phyloP scores from a whole-genome alignment of 306 rosid genomes.

The Acacia confusa region DNA sequence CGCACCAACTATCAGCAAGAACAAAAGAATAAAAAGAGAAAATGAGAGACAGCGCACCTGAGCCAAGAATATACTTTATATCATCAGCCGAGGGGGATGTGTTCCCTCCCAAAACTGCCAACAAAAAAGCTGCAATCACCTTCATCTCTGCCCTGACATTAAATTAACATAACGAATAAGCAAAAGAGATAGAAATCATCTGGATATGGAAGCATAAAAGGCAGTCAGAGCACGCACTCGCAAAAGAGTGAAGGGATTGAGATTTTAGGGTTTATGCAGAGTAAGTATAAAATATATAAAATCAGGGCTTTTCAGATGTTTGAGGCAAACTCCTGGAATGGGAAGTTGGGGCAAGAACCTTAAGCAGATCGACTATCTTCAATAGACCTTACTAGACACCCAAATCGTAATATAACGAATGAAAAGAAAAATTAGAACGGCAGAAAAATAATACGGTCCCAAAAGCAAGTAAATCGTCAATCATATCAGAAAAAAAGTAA shows the following conservation, averaged over 20 bases:
- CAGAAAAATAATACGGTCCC: neutral
- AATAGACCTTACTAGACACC: neutral
- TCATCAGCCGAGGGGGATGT: slow-evolving; percentile 43
- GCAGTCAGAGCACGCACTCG: neutral
- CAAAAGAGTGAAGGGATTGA: neutral
- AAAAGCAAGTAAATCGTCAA: neutral
- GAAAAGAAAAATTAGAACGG: neutral
- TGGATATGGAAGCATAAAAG: neutral
- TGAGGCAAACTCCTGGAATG: neutral
- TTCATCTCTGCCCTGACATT: slow-evolving; percentile 42
- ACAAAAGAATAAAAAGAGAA: neutral
- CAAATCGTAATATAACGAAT: neutral
- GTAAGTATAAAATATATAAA: neutral
- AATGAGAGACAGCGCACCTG: slow-evolving; percentile 28
- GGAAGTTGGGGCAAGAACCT: neutral
- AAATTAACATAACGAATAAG: neutral
- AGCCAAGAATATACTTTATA: slow-evolving; percentile 44
- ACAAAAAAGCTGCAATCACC: slow-evolving; percentile 52
- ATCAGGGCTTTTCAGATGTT: neutral
- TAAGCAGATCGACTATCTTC: neutral
- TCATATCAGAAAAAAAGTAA: neutral
- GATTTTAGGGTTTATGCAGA: slow-evolving; percentile 25
- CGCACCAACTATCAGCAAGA: neutral
- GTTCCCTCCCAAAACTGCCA: slow-evolving; percentile 64
- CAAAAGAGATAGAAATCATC: neutral